Base-by-base conservation (phyloP, 345 rosid species). In the Lagerstroemia speciosa region DNA sequence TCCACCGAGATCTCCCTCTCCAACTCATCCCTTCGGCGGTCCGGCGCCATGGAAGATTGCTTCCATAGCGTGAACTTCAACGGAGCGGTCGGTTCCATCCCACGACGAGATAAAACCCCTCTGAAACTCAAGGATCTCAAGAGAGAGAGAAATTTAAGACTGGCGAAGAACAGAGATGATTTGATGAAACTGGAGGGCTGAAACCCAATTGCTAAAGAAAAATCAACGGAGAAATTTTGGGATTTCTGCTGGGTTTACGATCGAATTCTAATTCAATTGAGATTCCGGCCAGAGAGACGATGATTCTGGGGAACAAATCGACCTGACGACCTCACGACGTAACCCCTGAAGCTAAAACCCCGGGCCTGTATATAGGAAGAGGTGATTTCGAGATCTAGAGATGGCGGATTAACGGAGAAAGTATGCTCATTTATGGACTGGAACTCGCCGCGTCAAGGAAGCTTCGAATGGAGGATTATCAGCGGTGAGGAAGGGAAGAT, bases 11-110 rank as follows among this genome's bases (percentile, higher is more conserved):
- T 31, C 17, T 68, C 53, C 48, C 73, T 52, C 63, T 77, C 83
- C 57, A 72, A 53, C 46, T 77, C 87, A 27, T 81, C 91, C 31
- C 40, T 50, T 58, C 67, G 73, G 69, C 77, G 26, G 43, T 81
- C 92, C 71, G 89, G 89, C 58, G 98, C 96, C 77, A 86, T 48
- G 14, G 98, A 93, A 29, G 97, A 91, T 66, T 89, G 96, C 63
- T 79, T 80, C 67, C 85, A 82, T 32, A 91, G 64, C 7, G 79
- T 86, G 38, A 85, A 78, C 79, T 87, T 82, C 77, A 67, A 71
- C 37, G 75, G 66, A 34, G 78, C 61, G 76, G 86, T 65, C 26
- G 72, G 69, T 60, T 90, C 98, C 98, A 90, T 92, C 36, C 6
- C 67, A 38, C 31, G 40, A 65, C 31, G 24, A 43, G 8, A 26